phyloP scores from a whole-genome alignment of 208 protist genomes.

The Balamuthia mandrillaris region DNA sequence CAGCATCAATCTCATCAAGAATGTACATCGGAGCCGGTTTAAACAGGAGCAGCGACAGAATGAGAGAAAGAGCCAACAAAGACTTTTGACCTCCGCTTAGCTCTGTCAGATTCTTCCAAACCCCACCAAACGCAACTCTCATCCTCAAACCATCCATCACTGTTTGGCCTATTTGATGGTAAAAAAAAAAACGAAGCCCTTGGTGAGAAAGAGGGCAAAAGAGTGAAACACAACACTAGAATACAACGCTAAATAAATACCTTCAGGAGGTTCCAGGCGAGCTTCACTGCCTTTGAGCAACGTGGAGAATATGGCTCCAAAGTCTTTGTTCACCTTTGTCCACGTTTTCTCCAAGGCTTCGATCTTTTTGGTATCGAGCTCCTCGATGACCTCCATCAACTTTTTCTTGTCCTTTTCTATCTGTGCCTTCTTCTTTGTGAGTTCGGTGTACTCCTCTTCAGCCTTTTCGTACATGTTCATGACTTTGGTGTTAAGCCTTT shows the following conservation, averaged over 20 bases:
- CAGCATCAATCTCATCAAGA: constrained; percentile 99
- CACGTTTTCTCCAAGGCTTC: constrained; percentile 91
- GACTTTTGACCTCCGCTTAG: constrained; percentile 98
- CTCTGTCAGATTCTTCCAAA: constrained; percentile 96
- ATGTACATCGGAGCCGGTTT: constrained; percentile 99
- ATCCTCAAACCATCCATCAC: constrained; percentile 87
- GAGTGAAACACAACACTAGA: no score
- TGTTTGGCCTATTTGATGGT: neutral
- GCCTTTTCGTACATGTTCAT: constrained; percentile 77
- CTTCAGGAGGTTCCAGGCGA: constrained; percentile 82
- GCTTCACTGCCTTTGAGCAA: constrained; percentile 90
- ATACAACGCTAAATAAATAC: constrained; percentile 34
- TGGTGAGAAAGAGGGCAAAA: neutral
- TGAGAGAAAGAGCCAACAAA: constrained; percentile 98
- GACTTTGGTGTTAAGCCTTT: constrained; percentile 87
- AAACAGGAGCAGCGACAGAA: constrained; percentile 96
- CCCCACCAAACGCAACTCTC: constrained; percentile 91
- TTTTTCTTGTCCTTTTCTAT: constrained; percentile 92
- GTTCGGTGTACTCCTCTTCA: constrained; percentile 92
- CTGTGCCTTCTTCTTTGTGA: constrained; percentile 88
- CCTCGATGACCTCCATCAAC: constrained; percentile 90
- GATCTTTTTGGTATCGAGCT: constrained; percentile 97
- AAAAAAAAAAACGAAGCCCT: neutral
- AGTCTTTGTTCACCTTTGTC: constrained; percentile 86
- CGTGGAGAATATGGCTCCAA: constrained; percentile 95